A percentile compares a stretch with the other conserved stretches of the same genome.
These are phyloP conservation scores for Citrullus colocynthis DNA, from an alignment of 306 rosid species.

Conservation along the genomic window DNA sequence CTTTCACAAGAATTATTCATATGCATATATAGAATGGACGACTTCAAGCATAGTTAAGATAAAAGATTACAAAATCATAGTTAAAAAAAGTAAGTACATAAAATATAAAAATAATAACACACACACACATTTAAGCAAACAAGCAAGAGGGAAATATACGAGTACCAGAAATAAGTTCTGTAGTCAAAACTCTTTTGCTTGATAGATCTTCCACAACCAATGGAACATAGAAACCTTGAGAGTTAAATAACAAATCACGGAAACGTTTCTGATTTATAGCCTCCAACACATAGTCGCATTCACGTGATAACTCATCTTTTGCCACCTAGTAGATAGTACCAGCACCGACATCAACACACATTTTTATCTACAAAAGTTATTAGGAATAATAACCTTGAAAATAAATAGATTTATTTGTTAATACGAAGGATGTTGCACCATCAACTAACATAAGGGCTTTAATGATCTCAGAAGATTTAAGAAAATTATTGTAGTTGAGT, in stretches of 20 bases:
- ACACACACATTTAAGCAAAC: constrained; percentile 9
- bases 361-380: background rate
- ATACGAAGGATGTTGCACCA: background rate
- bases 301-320: constrained; percentile 78
- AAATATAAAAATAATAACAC: background rate
- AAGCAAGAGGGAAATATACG: constrained; percentile 8
- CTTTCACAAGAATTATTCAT: background rate
- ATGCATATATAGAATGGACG: background rate
- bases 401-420: background rate
- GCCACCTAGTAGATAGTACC: constrained; percentile 47
- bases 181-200: constrained; percentile 67
- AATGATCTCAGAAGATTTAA: background rate
- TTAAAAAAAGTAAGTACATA: background rate
- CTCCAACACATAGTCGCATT: constrained; percentile 87
- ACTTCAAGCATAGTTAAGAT: background rate
- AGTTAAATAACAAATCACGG: constrained; percentile 38
- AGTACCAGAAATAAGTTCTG: constrained; percentile 73
- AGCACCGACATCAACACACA: background rate
- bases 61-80: background rate
- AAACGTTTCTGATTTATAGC: constrained; percentile 73
- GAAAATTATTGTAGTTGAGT: background rate
- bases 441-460: background rate
- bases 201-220: constrained; percentile 62
- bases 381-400: background rate
- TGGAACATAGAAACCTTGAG: constrained; percentile 74